These are phyloP conservation scores for Phyllosticta capitalensis DNA, from an alignment of 2,329 filamentous ascomycete genomes.

Conservation along the genomic window DNA sequence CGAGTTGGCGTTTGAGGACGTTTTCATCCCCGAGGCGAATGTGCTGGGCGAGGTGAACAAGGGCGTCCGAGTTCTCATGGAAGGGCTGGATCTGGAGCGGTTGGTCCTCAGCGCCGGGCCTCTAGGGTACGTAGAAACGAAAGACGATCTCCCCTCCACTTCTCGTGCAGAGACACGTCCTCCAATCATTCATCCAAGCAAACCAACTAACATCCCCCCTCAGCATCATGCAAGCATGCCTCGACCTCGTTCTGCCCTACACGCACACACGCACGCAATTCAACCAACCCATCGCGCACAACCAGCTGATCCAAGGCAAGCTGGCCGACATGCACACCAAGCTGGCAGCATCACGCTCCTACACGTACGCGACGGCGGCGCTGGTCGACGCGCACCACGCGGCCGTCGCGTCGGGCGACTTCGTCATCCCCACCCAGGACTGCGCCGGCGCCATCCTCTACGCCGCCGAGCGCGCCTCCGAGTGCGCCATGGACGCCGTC, in stretches of 20 bases:
- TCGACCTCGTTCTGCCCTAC: conserved; percentile 82
- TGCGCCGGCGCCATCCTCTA: conserved; percentile 92
- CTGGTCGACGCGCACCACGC: conserved; percentile 58
- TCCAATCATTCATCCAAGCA: background rate
- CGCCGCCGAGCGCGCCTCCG: conserved; percentile 81
- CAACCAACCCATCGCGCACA: conserved; percentile 73
- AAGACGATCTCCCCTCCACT: background rate
- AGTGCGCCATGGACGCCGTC: conserved; percentile 77
- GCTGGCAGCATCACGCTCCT: conserved; percentile 70
- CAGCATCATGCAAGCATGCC: conserved; percentile 77
- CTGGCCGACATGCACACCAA: conserved; percentile 98
- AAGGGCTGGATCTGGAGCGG: conserved; percentile 87
- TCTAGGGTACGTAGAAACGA: conserved; percentile 50
- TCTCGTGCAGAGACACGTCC: background rate
- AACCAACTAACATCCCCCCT: background rate
- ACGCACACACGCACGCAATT: conserved; percentile 87
- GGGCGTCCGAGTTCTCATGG: conserved; percentile 88
- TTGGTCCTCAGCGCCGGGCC: conserved; percentile 87
- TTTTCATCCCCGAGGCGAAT: conserved; percentile 79
- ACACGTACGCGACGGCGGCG: conserved; percentile 76
- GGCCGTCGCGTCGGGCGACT: conserved; percentile 30
- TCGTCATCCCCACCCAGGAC: conserved; percentile 71
- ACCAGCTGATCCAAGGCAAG: conserved; percentile 87
- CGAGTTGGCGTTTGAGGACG: conserved; percentile 80
- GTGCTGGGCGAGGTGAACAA: conserved; percentile 70